These are phyloP conservation scores for Umbilicaria muhlenbergii DNA, from an alignment of 495 filamentous ascomycete species.

Conservation along the genomic window DNA sequence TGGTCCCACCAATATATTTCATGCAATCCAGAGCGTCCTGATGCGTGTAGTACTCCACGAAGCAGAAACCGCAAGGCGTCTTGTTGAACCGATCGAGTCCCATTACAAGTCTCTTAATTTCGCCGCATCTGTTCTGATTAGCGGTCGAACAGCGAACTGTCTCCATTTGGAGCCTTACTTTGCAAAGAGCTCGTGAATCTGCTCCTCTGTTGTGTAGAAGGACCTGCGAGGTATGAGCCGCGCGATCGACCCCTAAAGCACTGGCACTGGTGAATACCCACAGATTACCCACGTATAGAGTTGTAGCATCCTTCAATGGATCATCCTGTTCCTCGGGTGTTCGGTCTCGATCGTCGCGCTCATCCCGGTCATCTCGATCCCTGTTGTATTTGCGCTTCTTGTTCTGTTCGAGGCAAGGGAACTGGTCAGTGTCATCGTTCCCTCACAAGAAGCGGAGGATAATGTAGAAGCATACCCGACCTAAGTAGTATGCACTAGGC, in stretches of 20 bases:
- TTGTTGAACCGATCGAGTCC: conserved; percentile 92
- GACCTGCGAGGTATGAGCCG: conserved; percentile 45
- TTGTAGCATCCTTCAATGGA: conserved; percentile 72
- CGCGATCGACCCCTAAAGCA: background rate
- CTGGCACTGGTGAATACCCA: conserved; percentile 26
- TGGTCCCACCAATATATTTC: conserved; percentile 98
- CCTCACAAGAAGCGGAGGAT: too few relatives aligned
- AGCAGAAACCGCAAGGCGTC: conserved; percentile 97
- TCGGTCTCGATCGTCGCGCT: conserved; percentile 28
- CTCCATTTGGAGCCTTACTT: conserved; percentile 36
- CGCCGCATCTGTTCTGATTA: conserved; percentile 49
- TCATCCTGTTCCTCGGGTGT: conserved; percentile 45
- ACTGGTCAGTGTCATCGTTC: background rate
- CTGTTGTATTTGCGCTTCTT: conserved; percentile 46
- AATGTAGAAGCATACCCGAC: conserved; percentile 41
- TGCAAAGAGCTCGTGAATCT: conserved; percentile 92
- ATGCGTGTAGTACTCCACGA: conserved; percentile 97
- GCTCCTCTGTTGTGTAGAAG: conserved; percentile 99
- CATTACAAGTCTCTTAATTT: conserved; percentile 98
- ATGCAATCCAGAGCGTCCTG: conserved; percentile 92
- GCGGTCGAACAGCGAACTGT: background rate
- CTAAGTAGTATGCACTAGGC: conserved; percentile 75
- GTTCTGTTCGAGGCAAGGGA: conserved; percentile 32
- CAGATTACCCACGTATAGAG: conserved; percentile 96
- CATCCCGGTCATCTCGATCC: conserved; percentile 40